Percentiles rank a stretch among this genome's conserved stretches.
Evolutionary conservation across 1,284 basidiomycete genomes (phyloP).

Genomic region (Baeospora myosura): DNA sequence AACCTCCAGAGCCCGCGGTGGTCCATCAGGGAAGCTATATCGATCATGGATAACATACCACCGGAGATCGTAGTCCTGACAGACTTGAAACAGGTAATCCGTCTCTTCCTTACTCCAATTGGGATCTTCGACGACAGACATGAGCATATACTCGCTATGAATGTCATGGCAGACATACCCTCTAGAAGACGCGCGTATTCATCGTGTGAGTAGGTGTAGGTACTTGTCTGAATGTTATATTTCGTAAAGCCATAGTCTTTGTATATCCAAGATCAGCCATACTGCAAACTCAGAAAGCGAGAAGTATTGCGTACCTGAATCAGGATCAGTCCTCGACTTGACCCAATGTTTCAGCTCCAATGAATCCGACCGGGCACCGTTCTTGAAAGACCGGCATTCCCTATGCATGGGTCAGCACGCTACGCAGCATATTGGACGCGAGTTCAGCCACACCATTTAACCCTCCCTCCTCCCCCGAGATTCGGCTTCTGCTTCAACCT

Average conservation of each 20-base stretch:
- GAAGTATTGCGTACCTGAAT: constrained; percentile 37
- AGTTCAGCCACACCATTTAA: constrained; percentile 48
- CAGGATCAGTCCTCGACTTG: constrained; percentile 48
- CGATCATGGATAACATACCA: constrained; percentile 91
- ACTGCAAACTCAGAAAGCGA: background rate
- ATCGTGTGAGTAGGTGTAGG: constrained; percentile 82
- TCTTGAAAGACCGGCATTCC: constrained; percentile 71
- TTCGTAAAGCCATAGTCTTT: constrained; percentile 34
- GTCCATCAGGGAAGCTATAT: constrained; percentile 64
- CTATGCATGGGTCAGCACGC: constrained; percentile 37
- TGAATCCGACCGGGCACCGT: constrained; percentile 52
- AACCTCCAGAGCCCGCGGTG: constrained; percentile 64
- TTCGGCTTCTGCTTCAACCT: constrained; percentile 84
- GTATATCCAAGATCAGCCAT: background rate
- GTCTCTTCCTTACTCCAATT: constrained; percentile 96
- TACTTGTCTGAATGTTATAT: constrained; percentile 67
- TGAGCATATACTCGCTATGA: no score
- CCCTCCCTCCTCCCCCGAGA: constrained; percentile 50
- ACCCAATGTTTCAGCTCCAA: constrained; percentile 65
- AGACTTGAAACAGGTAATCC: constrained; percentile 83
- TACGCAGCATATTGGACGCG: background rate
- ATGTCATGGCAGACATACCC: constrained; percentile 43
- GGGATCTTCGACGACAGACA: constrained; percentile 59
- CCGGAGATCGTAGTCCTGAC: constrained; percentile 79
- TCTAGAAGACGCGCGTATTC: constrained; percentile 83